Conservation (phyloP, 2,329 filamentous ascomycete genomes). For the Diaporthe sp. region DNA sequence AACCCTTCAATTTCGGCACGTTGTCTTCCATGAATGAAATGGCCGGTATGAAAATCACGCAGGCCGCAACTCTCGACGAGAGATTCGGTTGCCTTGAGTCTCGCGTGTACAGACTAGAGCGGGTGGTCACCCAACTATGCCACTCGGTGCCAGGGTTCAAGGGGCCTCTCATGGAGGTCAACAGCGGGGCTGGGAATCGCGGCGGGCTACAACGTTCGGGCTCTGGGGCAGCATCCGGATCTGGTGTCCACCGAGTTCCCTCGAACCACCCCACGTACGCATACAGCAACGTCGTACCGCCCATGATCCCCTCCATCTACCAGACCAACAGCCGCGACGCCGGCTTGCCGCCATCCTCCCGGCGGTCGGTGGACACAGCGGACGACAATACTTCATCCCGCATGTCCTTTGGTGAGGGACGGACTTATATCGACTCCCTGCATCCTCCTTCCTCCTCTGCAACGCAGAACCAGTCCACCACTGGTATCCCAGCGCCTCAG, state of each 20-base stretch:
- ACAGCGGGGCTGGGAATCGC: slow-evolving; percentile 46
- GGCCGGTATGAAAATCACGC: slow-evolving; percentile 70
- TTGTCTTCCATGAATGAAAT: slow-evolving; percentile 60
- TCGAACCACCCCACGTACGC: slow-evolving; percentile 43
- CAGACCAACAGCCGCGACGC: slow-evolving; percentile 42
- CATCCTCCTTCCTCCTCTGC: slow-evolving; percentile 52
- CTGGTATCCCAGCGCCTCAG: slow-evolving; percentile 34
- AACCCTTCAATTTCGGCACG: slow-evolving; percentile 69
- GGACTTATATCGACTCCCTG: slow-evolving; percentile 60
- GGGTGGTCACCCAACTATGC: slow-evolving; percentile 64
- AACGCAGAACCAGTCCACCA: slow-evolving; percentile 46
- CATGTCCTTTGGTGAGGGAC: slow-evolving; percentile 61
- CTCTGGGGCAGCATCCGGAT: slow-evolving; percentile 19
- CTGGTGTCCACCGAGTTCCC: slow-evolving; percentile 36
- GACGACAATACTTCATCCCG: slow-evolving; percentile 50
- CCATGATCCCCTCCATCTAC: slow-evolving; percentile 50
- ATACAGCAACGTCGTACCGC: slow-evolving; percentile 47
- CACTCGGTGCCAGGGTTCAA: slow-evolving; percentile 59
- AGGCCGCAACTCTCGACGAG: slow-evolving; percentile 66
- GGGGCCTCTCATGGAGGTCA: slow-evolving; percentile 47
- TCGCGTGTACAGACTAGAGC: slow-evolving; percentile 66
- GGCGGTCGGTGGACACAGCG: slow-evolving; percentile 53
- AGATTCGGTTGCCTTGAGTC: slow-evolving; percentile 66
- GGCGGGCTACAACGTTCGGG: slow-evolving; percentile 35
- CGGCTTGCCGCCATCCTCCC: slow-evolving; percentile 39